Evolutionary conservation across 164 flowering plant species (phyloP).

Genomic region (Houttuynia cordata): DNA sequence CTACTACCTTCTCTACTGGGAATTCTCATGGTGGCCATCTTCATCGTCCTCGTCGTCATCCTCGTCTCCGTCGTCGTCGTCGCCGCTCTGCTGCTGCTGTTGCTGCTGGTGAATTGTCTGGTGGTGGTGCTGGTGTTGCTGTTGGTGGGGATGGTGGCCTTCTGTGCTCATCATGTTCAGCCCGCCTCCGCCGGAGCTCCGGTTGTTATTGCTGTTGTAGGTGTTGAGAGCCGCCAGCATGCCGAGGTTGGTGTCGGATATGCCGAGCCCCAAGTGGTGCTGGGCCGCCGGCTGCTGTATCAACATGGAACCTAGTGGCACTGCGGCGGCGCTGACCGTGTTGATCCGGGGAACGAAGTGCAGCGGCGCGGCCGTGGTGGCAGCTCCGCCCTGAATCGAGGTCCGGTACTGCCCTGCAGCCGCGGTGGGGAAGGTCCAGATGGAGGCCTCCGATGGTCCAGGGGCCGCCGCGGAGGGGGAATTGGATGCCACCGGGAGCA

Average conservation of each 20-base stretch:
- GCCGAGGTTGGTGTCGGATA: constrained; percentile 56
- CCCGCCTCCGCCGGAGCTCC: neutral
- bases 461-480: constrained; percentile 7
- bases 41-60: neutral
- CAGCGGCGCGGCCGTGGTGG: constrained; percentile 37
- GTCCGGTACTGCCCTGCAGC: neutral
- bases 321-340: neutral
- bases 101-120: neutral
- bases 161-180: neutral
- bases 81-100: neutral
- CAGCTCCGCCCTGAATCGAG: neutral
- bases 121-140: neutral
- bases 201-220: constrained; percentile 16
- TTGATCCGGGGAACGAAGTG: constrained; percentile 47
- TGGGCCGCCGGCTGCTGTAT: constrained; percentile 22
- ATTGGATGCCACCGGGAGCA: constrained; percentile 31
- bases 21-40: neutral
- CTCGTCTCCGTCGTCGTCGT: neutral
- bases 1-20: neutral
- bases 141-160: neutral
- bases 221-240: constrained; percentile 75
- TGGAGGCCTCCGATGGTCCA: constrained; percentile 26
- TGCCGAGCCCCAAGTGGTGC: constrained; percentile 51
- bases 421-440: constrained; percentile 50
- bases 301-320: constrained; percentile 55